Evolutionary conservation across 176 grass and related monocot genomes (phyloP), one percentile per base, ranked within the genome.

Genomic region (Oryza glumipatula): DNA sequence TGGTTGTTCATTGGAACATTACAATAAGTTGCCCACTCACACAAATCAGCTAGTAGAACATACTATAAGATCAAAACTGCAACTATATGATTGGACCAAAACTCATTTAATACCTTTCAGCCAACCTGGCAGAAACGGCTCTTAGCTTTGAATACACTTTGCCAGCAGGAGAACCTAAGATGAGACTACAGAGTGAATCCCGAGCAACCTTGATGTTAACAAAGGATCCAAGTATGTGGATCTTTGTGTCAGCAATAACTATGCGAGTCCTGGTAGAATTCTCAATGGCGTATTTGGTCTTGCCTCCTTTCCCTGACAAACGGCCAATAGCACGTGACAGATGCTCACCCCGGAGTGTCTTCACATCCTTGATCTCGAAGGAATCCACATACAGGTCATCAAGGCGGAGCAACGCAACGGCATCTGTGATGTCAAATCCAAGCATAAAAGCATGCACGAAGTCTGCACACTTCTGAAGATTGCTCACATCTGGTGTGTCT

Each of bases 311-410:
- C 69, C 95, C 95, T 43, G 95, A 97, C 4, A 97, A 64, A 16
- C 95, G 88, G 6, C 95, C 95, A 44, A 97, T 97, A 16, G 95
- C 95, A 4, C 95, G 86, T 3, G 95, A 97, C 70, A 94, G 90
- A 69, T 97, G 95, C 78, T 97, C 95, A 7, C 95, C 95, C 63
- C 92, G 82, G 21, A 97, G 86, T 19, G 95, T 97, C 83, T 97
- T 97, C 79, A 97, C 95, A 9, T 97, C 95, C 84, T 97, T 97
- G 70, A 97, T 94, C 91, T 97, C 95, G 33, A 97, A 97, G 66
- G 95, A 91, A 77, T 97, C 95, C 65, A 94, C 90, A 65, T 97
- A 94, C 2, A 97, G 79, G 73, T 97, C 95, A 52, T 97, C 95
- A 3, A 94, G 84, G 48, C 92, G 95, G 22, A 94, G 76, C 75